A percentile compares a stretch with the other conserved stretches of the same genome.
These are phyloP conservation scores for Pythium plurisporium DNA, from an alignment of 352 stramenopile species.

Conservation along the genomic window DNA sequence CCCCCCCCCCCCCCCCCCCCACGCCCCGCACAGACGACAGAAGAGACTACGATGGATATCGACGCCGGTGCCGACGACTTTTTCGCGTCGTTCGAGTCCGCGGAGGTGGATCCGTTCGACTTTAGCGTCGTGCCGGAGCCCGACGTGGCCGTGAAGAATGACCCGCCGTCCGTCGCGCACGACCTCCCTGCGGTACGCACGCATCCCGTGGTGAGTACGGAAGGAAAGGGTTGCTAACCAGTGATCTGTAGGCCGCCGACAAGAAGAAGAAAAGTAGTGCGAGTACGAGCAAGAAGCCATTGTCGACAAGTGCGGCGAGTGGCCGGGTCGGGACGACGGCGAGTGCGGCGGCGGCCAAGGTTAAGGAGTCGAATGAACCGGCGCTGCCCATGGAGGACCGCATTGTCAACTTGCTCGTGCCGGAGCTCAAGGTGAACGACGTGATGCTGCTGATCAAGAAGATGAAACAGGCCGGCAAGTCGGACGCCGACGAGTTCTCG, in stretches of 20 bases:
- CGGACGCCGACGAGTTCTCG: slow-evolving; percentile 85
- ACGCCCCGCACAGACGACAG: too few species aligned
- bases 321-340: slow-evolving; percentile 5
- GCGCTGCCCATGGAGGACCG: slow-evolving; percentile 81
- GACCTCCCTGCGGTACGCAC: slow-evolving; percentile 17
- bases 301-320: slow-evolving; percentile 33
- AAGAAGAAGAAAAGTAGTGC: slow-evolving; percentile 44
- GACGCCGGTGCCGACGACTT: slow-evolving; percentile 79
- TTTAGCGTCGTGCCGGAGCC: slow-evolving; percentile 39
- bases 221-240: too few species aligned
- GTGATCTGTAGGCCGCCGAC: not conserved
- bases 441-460: slow-evolving; percentile 88
- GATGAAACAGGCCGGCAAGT: slow-evolving; percentile 87
- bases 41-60: slow-evolving; percentile 73
- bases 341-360: slow-evolving; percentile 25
- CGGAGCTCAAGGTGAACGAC: slow-evolving; percentile 82
- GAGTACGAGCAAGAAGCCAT: slow-evolving; percentile 12
- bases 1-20: too few species aligned
- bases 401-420: slow-evolving; percentile 83
- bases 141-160: slow-evolving; percentile 10
- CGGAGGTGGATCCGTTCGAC: slow-evolving; percentile 53
- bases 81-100: slow-evolving; percentile 72
- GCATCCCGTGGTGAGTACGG: not conserved
- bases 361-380: slow-evolving; percentile 45
- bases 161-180: not conserved